phyloP scores from a whole-genome alignment of 2,329 filamentous ascomycete species.

The Setomelanomma holmii region DNA sequence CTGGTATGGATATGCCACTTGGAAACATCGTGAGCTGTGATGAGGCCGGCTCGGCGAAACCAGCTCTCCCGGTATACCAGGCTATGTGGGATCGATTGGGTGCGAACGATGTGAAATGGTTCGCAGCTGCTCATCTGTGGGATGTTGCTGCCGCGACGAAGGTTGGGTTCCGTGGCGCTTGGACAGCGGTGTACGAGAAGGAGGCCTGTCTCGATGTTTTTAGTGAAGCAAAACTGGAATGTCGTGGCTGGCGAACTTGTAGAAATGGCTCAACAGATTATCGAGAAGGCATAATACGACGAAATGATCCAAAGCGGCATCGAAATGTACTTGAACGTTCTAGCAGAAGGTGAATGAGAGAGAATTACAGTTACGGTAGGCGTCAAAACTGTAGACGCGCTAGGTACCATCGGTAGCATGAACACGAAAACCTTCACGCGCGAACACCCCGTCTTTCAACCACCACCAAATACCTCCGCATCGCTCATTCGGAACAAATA shows the following conservation, averaged over 20 bases:
- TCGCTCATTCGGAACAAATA: not conserved
- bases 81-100: constrained; percentile 53
- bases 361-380: too few relatives aligned
- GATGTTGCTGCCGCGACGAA: constrained; percentile 61
- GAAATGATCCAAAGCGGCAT: not conserved
- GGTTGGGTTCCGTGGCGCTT: constrained; percentile 47
- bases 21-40: constrained; percentile 64
- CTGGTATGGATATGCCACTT: constrained; percentile 58
- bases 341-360: not conserved
- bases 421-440: not conserved
- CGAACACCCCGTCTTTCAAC: not conserved
- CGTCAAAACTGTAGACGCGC: too few relatives aligned
- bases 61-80: constrained; percentile 56
- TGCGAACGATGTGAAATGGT: constrained; percentile 57
- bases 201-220: constrained; percentile 17
- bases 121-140: constrained; percentile 68
- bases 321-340: not conserved
- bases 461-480: not conserved
- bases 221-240: constrained; percentile 12
- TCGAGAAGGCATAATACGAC: constrained; percentile 11
- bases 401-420: too few relatives aligned
- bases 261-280: constrained; percentile 13
- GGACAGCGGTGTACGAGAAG: constrained; percentile 13
- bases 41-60: constrained; percentile 57
- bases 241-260: constrained; percentile 9